These are phyloP conservation scores for Gossypium rotundifolium DNA, from an alignment of 345 rosid genomes.

Conservation along the genomic window DNA sequence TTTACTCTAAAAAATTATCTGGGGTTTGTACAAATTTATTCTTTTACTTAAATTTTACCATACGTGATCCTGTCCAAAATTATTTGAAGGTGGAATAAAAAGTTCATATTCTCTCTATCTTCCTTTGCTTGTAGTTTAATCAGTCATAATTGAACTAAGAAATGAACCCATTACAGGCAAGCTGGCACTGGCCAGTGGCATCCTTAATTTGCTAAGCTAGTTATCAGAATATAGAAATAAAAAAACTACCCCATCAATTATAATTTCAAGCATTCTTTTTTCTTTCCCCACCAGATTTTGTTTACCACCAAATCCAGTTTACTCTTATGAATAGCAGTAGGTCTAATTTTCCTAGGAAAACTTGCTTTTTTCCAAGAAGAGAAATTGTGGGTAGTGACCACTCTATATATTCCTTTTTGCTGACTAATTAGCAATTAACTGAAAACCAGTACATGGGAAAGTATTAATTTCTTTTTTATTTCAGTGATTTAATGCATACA, in stretches of 20 bases:
- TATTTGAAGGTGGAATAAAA: not conserved
- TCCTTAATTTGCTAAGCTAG: not conserved
- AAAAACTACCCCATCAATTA: not conserved
- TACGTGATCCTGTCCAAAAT: no score
- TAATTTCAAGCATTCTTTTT: not conserved
- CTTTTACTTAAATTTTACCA: no score
- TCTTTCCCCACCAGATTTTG: no score
- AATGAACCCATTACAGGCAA: not conserved
- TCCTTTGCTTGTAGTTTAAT: slow-evolving; percentile 25
- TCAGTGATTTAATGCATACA: not conserved
- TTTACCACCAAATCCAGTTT: no score
- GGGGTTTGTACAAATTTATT: no score
- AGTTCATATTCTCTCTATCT: not conserved
- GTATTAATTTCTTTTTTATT: not conserved
- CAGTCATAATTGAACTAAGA: slow-evolving; percentile 5
- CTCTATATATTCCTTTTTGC: not conserved
- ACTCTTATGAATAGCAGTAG: not conserved
- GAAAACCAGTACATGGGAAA: not conserved
- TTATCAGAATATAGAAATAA: not conserved
- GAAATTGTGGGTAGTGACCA: not conserved
- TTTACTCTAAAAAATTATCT: no score
- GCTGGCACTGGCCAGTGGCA: not conserved
- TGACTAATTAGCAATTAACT: not conserved
- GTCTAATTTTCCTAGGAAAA: not conserved
- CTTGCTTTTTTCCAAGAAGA: not conserved